Base-by-base conservation (phyloP, 106 monocot species). In the Acorus gramineus region DNA sequence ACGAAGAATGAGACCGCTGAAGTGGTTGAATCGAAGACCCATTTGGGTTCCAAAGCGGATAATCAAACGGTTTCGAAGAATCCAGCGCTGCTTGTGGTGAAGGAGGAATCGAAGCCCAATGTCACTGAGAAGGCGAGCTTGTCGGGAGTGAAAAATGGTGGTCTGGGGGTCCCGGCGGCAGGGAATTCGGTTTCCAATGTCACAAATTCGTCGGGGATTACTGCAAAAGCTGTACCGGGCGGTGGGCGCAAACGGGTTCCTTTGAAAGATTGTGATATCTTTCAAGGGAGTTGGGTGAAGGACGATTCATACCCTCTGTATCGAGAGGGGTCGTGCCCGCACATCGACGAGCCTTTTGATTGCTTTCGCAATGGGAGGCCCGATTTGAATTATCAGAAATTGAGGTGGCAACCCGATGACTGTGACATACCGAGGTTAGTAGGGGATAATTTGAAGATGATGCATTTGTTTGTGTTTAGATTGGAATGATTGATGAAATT, bases 361-460 rank as follows among this genome's bases (percentile, higher is more conserved):
- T 91, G 91, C 67, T 71, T 71, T 14, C 66, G n/a, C 42, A 91
- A 91, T 65, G 91, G 91, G 7, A 60, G 91, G 53, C 81, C 66
- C 1, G 84, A 91, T 61, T 71, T 66, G 14, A 49, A 53, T 47
- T 91, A 91, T 54, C 86, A 84, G 72, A 86, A 84, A 65, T 74
- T 91, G 47, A 66, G 91, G 28, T 91, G 91, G 91, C 81, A 84
- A 65, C 91, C 91, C 11, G 44, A 63, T 67, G 78, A 68, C 6
- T 91, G 91, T 66, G 73, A 71, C 57, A 84, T 91, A 46, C 91
- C 91, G 53, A 86, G 93, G 85, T 89, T 50, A 60, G 63, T 13
- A 57, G 3, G 2, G 3, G 3, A 52, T 10, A 4, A 13, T 50
- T 52, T 66, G 6, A 51, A 62, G 50, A 12, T 60, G 62, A 2